These are phyloP conservation scores for Suhomyces wounanorum DNA, from an alignment of 1,139 yeast species.

Conservation along the genomic window DNA sequence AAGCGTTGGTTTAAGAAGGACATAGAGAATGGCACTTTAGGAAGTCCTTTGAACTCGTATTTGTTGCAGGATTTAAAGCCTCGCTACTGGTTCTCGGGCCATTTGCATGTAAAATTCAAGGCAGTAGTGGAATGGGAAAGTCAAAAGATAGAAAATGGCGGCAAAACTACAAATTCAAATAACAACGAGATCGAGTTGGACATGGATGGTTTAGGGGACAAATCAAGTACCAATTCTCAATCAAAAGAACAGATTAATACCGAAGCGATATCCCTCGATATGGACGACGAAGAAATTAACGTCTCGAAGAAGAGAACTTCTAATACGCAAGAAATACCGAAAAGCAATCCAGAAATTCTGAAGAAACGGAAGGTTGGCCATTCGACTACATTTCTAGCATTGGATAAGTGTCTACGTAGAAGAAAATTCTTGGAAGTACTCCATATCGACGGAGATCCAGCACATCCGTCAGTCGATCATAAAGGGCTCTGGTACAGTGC, in stretches of 20 bases:
- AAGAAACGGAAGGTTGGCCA: not conserved
- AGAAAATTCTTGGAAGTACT: slow-evolving; percentile 54
- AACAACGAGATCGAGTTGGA: slow-evolving; percentile 13
- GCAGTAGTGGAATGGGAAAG: slow-evolving; percentile 43
- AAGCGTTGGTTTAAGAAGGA: slow-evolving; percentile 76
- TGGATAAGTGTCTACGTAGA: slow-evolving; percentile 78
- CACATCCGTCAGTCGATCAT: slow-evolving; percentile 23
- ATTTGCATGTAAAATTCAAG: slow-evolving; percentile 73
- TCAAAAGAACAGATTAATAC: not conserved
- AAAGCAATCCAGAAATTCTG: not conserved
- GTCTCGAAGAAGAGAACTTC: not conserved
- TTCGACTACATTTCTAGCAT: slow-evolving; percentile 66
- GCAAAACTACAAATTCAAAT: not conserved
- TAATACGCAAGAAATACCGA: not conserved
- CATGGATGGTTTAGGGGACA: slow-evolving; percentile 8
- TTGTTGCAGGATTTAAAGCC: slow-evolving; percentile 63
- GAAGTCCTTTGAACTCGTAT: slow-evolving; percentile 70
- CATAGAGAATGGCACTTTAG: slow-evolving; percentile 59
- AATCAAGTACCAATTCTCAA: not conserved
- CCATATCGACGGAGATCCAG: slow-evolving; percentile 32
- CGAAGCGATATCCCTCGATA: slow-evolving; percentile 31
- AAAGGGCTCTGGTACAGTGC: slow-evolving; percentile 40
- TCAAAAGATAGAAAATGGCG: not conserved
- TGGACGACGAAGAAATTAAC: slow-evolving; percentile 24
- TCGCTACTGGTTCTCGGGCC: slow-evolving; percentile 82